Percentiles rank a stretch among this genome's conserved stretches.
These are phyloP conservation scores for Solanum bukasovii DNA, from an alignment of 257 asterid genomes.

Conservation along the genomic window DNA sequence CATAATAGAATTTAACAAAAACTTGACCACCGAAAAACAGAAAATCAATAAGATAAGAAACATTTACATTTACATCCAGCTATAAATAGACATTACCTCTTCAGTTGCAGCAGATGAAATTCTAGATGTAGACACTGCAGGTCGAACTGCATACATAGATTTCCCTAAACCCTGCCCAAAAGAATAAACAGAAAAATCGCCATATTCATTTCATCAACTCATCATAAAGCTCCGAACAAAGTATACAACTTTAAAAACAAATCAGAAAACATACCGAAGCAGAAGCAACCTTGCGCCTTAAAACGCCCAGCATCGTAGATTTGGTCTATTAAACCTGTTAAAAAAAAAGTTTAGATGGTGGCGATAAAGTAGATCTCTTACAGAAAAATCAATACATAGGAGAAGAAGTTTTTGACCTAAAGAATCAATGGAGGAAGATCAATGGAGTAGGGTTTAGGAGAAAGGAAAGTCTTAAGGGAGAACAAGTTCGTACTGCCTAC, in stretches of 20 bases:
- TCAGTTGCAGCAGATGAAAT: constrained; percentile 24
- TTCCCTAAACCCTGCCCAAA: constrained; percentile 39
- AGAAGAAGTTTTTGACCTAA: neutral
- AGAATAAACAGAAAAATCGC: neutral
- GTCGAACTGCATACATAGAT: constrained; percentile 31
- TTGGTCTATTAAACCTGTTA: constrained; percentile 24
- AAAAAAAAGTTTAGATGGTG: neutral
- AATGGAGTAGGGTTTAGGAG: neutral
- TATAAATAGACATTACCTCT: constrained; percentile 36
- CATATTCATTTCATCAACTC: neutral
- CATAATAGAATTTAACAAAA: neutral
- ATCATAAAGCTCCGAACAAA: neutral
- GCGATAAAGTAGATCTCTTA: neutral
- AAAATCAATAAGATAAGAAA: neutral
- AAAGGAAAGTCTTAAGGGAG: neutral
- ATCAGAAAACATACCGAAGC: constrained; percentile 26
- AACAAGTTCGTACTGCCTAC: neutral
- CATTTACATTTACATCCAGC: neutral
- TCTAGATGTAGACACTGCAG: constrained; percentile 27
- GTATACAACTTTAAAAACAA: neutral
- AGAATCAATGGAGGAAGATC: neutral
- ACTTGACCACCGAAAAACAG: neutral
- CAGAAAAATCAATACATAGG: neutral
- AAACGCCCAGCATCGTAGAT: constrained; percentile 67
- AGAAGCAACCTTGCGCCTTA: constrained; percentile 77